Percentiles rank a stretch among this genome's conserved stretches.
Conservation (phyloP, 441 rosid genomes). For the Melianthus villosus region DNA sequence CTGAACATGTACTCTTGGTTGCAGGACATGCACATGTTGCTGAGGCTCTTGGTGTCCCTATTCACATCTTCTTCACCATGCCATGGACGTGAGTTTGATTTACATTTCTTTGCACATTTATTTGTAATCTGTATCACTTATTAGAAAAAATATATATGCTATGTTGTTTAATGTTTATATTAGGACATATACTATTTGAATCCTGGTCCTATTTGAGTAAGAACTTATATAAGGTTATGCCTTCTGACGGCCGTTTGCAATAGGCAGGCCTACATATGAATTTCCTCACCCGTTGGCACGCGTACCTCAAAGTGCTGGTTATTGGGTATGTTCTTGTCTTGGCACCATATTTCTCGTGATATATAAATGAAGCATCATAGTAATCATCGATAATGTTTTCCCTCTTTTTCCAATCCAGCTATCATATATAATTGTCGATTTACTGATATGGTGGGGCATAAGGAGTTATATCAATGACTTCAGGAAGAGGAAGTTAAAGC, state of each 20-base stretch:
- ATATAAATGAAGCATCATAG: neutral
- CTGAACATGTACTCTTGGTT: conserved; percentile 12
- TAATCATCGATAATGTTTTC: conserved; percentile 6
- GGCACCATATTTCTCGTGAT: neutral
- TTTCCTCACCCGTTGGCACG: conserved; percentile 96
- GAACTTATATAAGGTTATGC: conserved; percentile 12
- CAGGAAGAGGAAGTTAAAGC: conserved; percentile 69
- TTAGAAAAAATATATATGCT: too few relatives aligned
- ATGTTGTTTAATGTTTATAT: too few relatives aligned
- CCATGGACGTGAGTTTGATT: conserved; percentile 92
- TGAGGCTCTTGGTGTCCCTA: conserved; percentile 92
- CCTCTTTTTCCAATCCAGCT: conserved; percentile 33
- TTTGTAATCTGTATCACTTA: conserved; percentile 2
- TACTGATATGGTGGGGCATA: conserved; percentile 95
- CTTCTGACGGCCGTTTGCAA: conserved; percentile 39
- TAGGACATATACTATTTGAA: too few relatives aligned
- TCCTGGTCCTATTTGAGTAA: too few relatives aligned
- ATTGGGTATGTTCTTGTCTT: conserved; percentile 56
- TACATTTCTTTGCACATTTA: conserved; percentile 7
- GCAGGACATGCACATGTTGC: conserved; percentile 95
- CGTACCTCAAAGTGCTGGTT: conserved; percentile 87
- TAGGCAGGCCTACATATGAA: conserved; percentile 98
- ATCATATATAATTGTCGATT: conserved; percentile 81
- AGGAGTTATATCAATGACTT: conserved; percentile 83
- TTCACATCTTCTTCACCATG: conserved; percentile 97